Evolutionary conservation across 140 eudicot species (phyloP), one percentile per base, ranked within the genome.

Genomic region (Erigeron philadelphicus): DNA sequence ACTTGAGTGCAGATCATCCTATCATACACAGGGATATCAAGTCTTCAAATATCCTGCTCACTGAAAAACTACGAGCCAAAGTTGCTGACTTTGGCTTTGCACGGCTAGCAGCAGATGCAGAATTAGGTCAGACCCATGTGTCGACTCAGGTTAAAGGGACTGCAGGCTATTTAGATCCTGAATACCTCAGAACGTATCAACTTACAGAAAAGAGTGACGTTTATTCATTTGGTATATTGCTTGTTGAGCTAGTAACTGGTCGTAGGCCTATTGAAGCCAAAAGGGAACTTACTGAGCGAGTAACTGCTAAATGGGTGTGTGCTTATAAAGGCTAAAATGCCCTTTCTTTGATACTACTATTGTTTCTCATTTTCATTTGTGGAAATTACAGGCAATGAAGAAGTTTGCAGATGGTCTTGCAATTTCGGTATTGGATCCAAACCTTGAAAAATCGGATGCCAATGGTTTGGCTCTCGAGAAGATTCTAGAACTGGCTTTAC

Each of bases 101-200:
- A 3, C 79, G 90, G 73, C 67, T 85, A 75, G 70, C 70, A 64
- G 55, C 70, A 11, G 55, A 64, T 19, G 56, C 70, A 64, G 55
- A 64, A 19, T 64, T 81, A 6, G 98, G 85, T 52, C 87, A 79
- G 18, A 93, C 96, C 62, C 98, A 93, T 76, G 87, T 93, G 35
- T 93, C 96, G 19, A 93, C 98, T 25, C 98, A 93, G 87, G 96
- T 93, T 49, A 93, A 93, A 82, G 98, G 98, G 75, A 93, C 98
- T 7, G 98, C 98, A 8, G 98, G 98, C 53, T 89, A 93, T 80
- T 82, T 93, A 55, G 98, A 93, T 83, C 98, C 98, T 16, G 98
- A 89, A 67, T 93, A 93, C 78, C 86, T 93, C 31, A 80, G 68
- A 54, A 93, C 94, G 13, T 89, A 86, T 74, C 96, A 93, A 61